Evolutionary conservation across 441 rosid species (phyloP).

Genomic region (Breynia disticha): DNA sequence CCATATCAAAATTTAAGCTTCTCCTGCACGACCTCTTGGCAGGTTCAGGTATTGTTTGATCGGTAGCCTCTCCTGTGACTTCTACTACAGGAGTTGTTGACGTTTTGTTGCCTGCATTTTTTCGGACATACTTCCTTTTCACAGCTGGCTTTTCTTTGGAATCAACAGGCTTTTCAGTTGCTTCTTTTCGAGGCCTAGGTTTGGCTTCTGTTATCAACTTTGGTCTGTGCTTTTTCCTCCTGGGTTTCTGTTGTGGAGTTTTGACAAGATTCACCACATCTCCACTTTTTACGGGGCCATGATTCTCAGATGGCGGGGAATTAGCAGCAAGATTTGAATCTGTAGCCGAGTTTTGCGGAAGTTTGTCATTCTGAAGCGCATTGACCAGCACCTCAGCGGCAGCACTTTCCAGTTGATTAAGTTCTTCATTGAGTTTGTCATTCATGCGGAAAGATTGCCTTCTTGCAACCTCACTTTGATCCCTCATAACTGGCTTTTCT

Average conservation of each 20-base stretch:
- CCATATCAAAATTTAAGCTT: constrained; percentile 54
- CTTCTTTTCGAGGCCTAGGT: constrained; percentile 26
- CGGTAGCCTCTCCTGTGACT: constrained; percentile 20
- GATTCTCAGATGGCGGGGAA: constrained; percentile 22
- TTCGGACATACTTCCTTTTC: constrained; percentile 57
- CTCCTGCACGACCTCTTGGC: constrained; percentile 45
- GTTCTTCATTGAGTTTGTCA: constrained; percentile 19
- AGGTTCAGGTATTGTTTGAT: constrained; percentile 20
- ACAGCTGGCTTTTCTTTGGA: constrained; percentile 23
- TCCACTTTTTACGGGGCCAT: constrained; percentile 20
- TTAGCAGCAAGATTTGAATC: constrained; percentile 22
- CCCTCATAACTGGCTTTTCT: constrained; percentile 24
- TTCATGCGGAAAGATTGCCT: constrained; percentile 9
- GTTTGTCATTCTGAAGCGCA: constrained; percentile 12
- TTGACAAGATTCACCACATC: constrained; percentile 35
- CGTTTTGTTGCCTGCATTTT: constrained; percentile 29
- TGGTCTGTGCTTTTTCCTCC: constrained; percentile 79
- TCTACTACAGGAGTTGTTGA: constrained; percentile 27
- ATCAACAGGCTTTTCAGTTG: constrained; percentile 7
- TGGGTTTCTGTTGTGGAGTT: constrained; percentile 73
- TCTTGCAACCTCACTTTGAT: constrained; percentile 17
- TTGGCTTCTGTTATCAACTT: constrained; percentile 63
- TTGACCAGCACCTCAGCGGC: constrained; percentile 7
- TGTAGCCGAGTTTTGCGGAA: constrained; percentile 11
- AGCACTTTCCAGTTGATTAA: constrained; percentile 15